Evolutionary conservation across 805 yeast species (phyloP), one percentile per base, ranked within the genome.

Genomic region (Candida chauliodis): DNA sequence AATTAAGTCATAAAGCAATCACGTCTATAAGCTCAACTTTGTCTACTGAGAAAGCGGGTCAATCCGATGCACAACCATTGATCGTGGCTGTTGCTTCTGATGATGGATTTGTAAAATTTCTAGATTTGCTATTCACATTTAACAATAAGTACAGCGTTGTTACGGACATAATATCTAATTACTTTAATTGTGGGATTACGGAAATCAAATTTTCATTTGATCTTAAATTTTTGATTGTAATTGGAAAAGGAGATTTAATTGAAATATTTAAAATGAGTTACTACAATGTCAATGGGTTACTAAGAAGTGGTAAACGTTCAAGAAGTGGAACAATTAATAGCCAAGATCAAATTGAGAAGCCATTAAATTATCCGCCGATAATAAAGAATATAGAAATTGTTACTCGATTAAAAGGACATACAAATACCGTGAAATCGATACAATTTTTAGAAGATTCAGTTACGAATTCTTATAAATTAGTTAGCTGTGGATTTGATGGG

Each of bases 61-160:
- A 32, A 9, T 18, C 44, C 4, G 37, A 47, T 17, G 26, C 36
- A 8, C 44, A 37, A 21, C 86, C 54, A 34, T 55, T 55, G 48
- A 50, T 75, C 5, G 37, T 76, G 6, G 74, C 79, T 0, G 52
- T 79, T n/a, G 75, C 83, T 0, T 64, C 78, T 5, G 84, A 78
- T 43, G 88, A 82, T 51, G 93, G 89, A 2, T 73, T 72, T 43
- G 59, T 80, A 18, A 60, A 84, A 33, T 48, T 84, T 13, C 61
- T 84, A 33, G 82, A 81, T 51, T 53, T 81, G 27, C 45, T 58
- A 15, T 53, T 57, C 16, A 60, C 72, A 5, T 48, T 48, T 35
- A 53, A 50, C 14, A 48, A 46, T 21, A 54, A 49, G 38, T 53
- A 50, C 37, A 49, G 53, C 13, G 42, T 66, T 6, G 48, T 66